A percentile compares a stretch with the other conserved stretches of the same genome.
Conservation (phyloP, 176 grass and related monocot genomes). For the Pontederia paniculata region DNA sequence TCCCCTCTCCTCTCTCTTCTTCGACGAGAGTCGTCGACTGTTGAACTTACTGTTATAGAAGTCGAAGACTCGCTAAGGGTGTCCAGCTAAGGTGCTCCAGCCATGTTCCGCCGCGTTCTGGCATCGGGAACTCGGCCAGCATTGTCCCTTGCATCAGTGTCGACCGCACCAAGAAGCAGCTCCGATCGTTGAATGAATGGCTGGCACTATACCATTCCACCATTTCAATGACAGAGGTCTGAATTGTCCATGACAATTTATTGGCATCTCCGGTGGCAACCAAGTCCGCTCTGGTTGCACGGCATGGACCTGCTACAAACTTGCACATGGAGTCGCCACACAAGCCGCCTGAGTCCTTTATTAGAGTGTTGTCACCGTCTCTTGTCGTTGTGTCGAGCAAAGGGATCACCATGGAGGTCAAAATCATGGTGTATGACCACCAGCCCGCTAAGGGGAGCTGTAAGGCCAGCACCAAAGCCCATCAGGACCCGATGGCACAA, state of each 20-base stretch:
- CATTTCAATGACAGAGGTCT: neutral
- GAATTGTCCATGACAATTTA: neutral
- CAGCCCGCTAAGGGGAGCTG: conserved; percentile 43
- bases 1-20: too few relatives aligned
- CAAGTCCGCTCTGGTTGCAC: too few relatives aligned
- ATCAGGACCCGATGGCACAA: too few relatives aligned
- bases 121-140: neutral
- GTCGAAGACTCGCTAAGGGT: neutral
- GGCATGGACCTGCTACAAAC: neutral
- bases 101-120: too few relatives aligned
- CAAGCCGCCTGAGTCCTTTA: neutral
- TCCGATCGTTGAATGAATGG: neutral
- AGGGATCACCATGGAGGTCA: conserved; percentile 24
- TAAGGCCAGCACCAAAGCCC: too few relatives aligned
- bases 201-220: too few relatives aligned
- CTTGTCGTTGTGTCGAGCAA: neutral
- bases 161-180: too few relatives aligned
- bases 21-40: too few relatives aligned
- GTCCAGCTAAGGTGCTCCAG: neutral
- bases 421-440: conserved; percentile 74
- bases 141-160: too few relatives aligned
- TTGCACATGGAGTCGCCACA: neutral
- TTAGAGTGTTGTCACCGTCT: neutral
- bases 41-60: too few relatives aligned
- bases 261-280: neutral